These are phyloP conservation scores for Ogataea ganodermae DNA, from an alignment of 805 yeast species.

Conservation along the genomic window DNA sequence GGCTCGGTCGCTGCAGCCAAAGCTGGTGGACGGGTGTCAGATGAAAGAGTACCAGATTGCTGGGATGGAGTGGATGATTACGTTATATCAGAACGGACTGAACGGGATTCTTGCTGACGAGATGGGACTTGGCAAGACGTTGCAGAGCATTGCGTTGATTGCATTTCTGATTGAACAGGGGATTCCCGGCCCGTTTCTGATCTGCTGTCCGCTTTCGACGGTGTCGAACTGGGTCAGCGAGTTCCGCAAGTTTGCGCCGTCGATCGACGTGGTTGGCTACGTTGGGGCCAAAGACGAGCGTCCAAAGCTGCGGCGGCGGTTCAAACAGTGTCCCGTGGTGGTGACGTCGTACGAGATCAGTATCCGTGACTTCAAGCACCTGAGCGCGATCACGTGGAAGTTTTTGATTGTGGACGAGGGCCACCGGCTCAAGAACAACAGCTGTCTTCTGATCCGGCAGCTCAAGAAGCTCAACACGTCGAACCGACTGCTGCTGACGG, in stretches of 20 bases:
- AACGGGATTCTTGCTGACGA: constrained; percentile 97
- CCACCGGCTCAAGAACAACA: constrained; percentile 83
- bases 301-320: constrained; percentile 38
- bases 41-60: constrained; percentile 85
- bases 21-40: constrained; percentile 52
- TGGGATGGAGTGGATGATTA: constrained; percentile 88
- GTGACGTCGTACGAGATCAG: constrained; percentile 83
- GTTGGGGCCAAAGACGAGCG: constrained; percentile 66
- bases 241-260: constrained; percentile 71
- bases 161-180: constrained; percentile 79
- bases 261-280: constrained; percentile 60
- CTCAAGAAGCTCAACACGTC: constrained; percentile 66
- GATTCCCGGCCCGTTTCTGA: constrained; percentile 72
- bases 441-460: constrained; percentile 71
- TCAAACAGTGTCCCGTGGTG: constrained; percentile 49
- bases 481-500: constrained; percentile 81
- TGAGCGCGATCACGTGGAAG: constrained; percentile 66
- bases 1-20: constrained; percentile 48
- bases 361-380: constrained; percentile 61
- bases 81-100: constrained; percentile 88
- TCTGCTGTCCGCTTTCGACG: constrained; percentile 83
- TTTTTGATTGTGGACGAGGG: constrained; percentile 94
- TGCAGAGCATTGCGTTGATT: constrained; percentile 81
- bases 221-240: constrained; percentile 84
- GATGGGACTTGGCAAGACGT: constrained; percentile 95